Evolutionary conservation across 1,139 yeast genomes (phyloP).

Genomic region (Candida tetrigidarum): DNA sequence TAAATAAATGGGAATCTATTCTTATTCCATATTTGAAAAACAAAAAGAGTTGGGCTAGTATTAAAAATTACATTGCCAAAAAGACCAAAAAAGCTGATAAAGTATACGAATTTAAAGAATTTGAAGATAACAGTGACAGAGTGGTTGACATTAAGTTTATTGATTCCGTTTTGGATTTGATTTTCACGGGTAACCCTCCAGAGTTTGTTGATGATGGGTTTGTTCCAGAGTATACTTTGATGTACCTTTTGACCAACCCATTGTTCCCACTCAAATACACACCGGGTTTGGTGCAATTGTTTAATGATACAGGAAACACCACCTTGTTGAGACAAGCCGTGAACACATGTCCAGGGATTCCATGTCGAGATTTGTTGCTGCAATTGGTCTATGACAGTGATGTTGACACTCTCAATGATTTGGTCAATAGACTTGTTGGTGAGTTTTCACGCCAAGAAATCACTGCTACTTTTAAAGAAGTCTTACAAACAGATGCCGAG

Average conservation of each 20-base stretch:
- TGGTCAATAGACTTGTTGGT: slow-evolving; percentile 65
- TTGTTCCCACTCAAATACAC: slow-evolving; percentile 69
- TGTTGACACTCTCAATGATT: slow-evolving; percentile 69
- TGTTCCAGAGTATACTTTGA: slow-evolving; percentile 62
- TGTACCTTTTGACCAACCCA: slow-evolving; percentile 86
- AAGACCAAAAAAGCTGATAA: slow-evolving; percentile 17
- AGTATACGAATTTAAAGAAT: slow-evolving; percentile 37
- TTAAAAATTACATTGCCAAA: slow-evolving; percentile 22
- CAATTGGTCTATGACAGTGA: slow-evolving; percentile 55
- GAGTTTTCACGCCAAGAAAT: slow-evolving; percentile 59
- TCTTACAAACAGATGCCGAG: slow-evolving; percentile 29
- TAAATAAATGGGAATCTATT: slow-evolving; percentile 35
- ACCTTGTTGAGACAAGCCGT: slow-evolving; percentile 80
- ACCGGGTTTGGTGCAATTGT: slow-evolving; percentile 54
- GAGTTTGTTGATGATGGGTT: slow-evolving; percentile 27
- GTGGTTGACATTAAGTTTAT: slow-evolving; percentile 68
- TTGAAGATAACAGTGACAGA: slow-evolving; percentile 70
- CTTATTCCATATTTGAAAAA: slow-evolving; percentile 40
- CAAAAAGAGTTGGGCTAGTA: slow-evolving; percentile 27
- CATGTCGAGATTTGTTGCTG: slow-evolving; percentile 61
- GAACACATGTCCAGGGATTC: slow-evolving; percentile 73
- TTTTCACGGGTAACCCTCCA: slow-evolving; percentile 35
- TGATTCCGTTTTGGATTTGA: slow-evolving; percentile 46
- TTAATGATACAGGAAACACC: slow-evolving; percentile 47
- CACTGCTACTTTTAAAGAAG: slow-evolving; percentile 35